Conservation (phyloP, 192 early-diverging fungal genomes). For the Backusella mclennaniae region DNA sequence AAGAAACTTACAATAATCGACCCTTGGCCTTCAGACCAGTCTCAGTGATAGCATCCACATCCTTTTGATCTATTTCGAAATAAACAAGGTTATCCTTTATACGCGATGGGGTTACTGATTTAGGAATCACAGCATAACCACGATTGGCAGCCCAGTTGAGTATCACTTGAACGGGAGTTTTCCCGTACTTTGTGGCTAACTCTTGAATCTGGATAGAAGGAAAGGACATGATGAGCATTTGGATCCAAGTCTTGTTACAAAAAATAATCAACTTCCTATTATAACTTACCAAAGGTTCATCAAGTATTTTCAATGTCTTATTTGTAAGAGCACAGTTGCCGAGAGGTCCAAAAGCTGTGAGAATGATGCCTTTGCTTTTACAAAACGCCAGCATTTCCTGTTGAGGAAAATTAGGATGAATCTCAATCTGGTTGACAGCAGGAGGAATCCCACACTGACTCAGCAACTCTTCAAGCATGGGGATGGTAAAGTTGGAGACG, state of each 20-base stretch:
- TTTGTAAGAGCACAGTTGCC: constrained; percentile 37
- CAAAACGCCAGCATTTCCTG: constrained; percentile 61
- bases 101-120: constrained; percentile 51
- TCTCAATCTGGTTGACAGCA: constrained; percentile 62
- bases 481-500: constrained; percentile 70
- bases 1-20: not conserved
- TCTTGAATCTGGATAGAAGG: constrained; percentile 7
- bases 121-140: constrained; percentile 61
- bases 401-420: constrained; percentile 57
- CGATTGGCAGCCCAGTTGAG: constrained; percentile 55
- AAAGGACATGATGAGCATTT: not conserved
- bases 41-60: constrained; percentile 23
- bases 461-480: constrained; percentile 60
- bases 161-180: constrained; percentile 49
- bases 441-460: constrained; percentile 61
- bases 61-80: constrained; percentile 34
- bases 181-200: constrained; percentile 43
- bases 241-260: not conserved
- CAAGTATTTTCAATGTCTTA: not conserved
- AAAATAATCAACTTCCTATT: not conserved
- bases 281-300: constrained; percentile 9
- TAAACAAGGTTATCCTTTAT: constrained; percentile 55
- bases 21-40: constrained; percentile 1
- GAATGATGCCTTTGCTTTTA: constrained; percentile 52
- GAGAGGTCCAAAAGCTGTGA: constrained; percentile 77